Evolutionary conservation across 768 basidiomycete species (phyloP).

Genomic region (Podaxis pistillaris): DNA sequence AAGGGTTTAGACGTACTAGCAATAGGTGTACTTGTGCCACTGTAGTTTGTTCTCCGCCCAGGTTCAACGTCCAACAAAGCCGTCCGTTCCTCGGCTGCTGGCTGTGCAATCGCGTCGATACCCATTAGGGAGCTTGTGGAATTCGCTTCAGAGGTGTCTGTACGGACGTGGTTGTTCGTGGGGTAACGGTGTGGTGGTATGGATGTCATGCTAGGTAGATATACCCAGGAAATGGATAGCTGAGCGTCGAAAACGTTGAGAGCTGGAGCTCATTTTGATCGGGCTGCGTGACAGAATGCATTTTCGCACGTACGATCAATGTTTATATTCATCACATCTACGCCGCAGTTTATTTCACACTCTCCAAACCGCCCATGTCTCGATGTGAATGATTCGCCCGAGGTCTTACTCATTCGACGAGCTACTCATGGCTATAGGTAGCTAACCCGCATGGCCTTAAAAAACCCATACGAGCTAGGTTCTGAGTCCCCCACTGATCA

Average conservation of each 20-base stretch:
- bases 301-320: not conserved
- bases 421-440: too few species aligned
- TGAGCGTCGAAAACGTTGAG: not conserved
- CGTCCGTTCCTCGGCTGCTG: slow-evolving; percentile 29
- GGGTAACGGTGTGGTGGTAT: slow-evolving; percentile 4
- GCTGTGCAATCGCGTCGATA: slow-evolving; percentile 28
- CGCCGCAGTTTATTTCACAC: too few species aligned
- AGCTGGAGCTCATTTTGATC: not conserved
- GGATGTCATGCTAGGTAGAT: slow-evolving; percentile 5
- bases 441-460: too few species aligned
- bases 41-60: slow-evolving; percentile 20
- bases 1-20: slow-evolving; percentile 23
- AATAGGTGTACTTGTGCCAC: slow-evolving; percentile 24
- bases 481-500: too few species aligned
- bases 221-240: not conserved
- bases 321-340: not conserved
- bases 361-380: too few species aligned
- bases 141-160: slow-evolving; percentile 20
- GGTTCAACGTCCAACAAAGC: slow-evolving; percentile 31
- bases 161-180: not conserved
- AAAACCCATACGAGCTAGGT: too few species aligned
- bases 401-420: too few species aligned
- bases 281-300: not conserved
- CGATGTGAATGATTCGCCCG: too few species aligned
- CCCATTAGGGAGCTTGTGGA: slow-evolving; percentile 35